These are phyloP conservation scores for Calonectria naviculata DNA, from an alignment of 2,329 filamentous ascomycete species.

Conservation along the genomic window DNA sequence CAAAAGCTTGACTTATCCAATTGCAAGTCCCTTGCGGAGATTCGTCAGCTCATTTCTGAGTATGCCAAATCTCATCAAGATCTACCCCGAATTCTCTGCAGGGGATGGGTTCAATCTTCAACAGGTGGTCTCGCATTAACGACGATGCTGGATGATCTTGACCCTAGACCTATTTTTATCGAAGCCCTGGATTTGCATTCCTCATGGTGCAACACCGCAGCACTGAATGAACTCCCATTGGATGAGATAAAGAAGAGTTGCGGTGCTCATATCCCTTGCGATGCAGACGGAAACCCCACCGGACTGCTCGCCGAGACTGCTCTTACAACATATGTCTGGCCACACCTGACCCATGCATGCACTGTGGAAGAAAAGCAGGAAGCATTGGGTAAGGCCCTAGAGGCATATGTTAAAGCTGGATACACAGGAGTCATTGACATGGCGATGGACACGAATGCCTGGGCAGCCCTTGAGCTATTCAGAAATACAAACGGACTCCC, in stretches of 20 bases:
- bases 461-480: conserved; percentile 54
- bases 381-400: conserved; percentile 55
- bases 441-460: conserved; percentile 63
- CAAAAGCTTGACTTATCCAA: conserved; percentile 56
- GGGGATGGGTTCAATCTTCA: conserved; percentile 59
- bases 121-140: conserved; percentile 51
- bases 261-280: conserved; percentile 57
- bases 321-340: conserved; percentile 59
- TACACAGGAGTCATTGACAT: conserved; percentile 64
- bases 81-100: conserved; percentile 56
- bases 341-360: conserved; percentile 53
- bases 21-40: conserved; percentile 56
- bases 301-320: conserved; percentile 59
- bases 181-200: conserved; percentile 63
- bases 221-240: conserved; percentile 56
- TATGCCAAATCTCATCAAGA: conserved; percentile 55
- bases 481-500: conserved; percentile 46
- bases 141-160: conserved; percentile 55
- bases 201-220: conserved; percentile 61
- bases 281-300: conserved; percentile 53
- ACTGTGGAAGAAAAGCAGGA: conserved; percentile 54
- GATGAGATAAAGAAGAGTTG: conserved; percentile 53
- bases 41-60: conserved; percentile 51
- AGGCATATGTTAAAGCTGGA: conserved; percentile 56
- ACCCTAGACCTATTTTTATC: conserved; percentile 61